Base-by-base conservation (phyloP, 2,329 filamentous ascomycete species). In the Fusarium succisae region DNA sequence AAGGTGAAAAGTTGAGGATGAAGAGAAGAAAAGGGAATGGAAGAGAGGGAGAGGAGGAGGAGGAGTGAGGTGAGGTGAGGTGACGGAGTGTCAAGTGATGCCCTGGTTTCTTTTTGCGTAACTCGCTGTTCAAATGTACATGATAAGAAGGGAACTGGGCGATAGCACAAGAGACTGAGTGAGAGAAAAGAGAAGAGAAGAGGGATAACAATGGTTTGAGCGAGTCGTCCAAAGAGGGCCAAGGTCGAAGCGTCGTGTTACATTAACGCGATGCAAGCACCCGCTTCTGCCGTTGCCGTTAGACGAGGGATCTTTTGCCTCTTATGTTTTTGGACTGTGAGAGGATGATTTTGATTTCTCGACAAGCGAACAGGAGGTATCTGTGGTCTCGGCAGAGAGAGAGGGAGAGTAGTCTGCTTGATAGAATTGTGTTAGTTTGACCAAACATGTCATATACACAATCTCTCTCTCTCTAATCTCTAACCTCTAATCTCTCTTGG, bases 211-310 rank as follows among this genome's bases (percentile, higher is more conserved):
- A 71, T 67, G 51, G 35, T n/a, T 28, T 28, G 65, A 59, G 43
- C 17, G 65, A 62, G 39, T 50, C 56, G 69, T 65, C 64, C 62
- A 66, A 66, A 67, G 58, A 61, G 60, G 60, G 55, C 39, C 71
- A 66, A 73, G 55, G 57, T 55, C 45, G 57, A 73, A 53, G 43
- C 32, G 62, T 59, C 28, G 71, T 74, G 71, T 64, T 32, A 74
- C 71, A 47, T 65, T 47, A 35, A 54, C 24, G 41, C 56, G 63
- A 55, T 74, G 71, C 71, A 74, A 50, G 50, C 48, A 74, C 41
- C 71, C 71, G 71, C 43, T 63, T 68, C 51, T 57, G 62, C 63
- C 22, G 30, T 57, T 57, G 47, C 43, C 24, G 18, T 63, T 57
- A n/a, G 30, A 37, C n/a, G 35, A 44, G 39, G 38, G 30, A 24